Conservation (phyloP, 371 early-diverging fungal genomes). For the Batkoa obscura region DNA sequence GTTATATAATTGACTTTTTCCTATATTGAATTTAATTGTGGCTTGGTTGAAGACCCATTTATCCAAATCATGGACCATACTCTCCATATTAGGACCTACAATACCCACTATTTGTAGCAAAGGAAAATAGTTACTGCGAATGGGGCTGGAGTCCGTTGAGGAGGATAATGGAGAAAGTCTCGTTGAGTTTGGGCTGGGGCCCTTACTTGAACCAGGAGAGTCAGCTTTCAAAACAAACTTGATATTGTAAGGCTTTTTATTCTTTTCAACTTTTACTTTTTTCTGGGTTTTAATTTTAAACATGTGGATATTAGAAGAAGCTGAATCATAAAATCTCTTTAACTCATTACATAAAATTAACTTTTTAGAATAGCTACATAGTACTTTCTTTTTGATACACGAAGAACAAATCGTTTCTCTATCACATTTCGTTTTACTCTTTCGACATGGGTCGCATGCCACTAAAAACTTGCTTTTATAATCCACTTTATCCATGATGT, state of each 20-base stretch:
- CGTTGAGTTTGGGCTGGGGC: not conserved
- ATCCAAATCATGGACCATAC: not conserved
- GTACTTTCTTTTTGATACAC: not conserved
- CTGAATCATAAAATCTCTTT: not conserved
- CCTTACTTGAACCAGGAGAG: too few relatives aligned
- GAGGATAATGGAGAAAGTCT: not conserved
- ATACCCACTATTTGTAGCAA: not conserved
- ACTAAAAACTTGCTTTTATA: too few relatives aligned
- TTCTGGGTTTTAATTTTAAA: not conserved
- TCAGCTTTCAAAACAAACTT: too few relatives aligned
- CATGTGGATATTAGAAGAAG: not conserved
- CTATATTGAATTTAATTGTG: not conserved
- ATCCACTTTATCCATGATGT: too few relatives aligned
- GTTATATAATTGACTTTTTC: not conserved
- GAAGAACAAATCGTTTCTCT: not conserved
- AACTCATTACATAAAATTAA: not conserved
- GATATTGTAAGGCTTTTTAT: not conserved
- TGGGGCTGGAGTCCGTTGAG: too few relatives aligned
- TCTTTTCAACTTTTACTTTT: not conserved
- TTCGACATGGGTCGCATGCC: not conserved
- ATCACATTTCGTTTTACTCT: conserved; percentile 1
- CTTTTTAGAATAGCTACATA: not conserved
- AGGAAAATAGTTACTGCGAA: not conserved
- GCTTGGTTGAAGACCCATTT: not conserved
- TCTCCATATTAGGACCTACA: not conserved